Evolutionary conservation across 148 eudicot genomes (phyloP).

Genomic region (Camellia granthamiana): DNA sequence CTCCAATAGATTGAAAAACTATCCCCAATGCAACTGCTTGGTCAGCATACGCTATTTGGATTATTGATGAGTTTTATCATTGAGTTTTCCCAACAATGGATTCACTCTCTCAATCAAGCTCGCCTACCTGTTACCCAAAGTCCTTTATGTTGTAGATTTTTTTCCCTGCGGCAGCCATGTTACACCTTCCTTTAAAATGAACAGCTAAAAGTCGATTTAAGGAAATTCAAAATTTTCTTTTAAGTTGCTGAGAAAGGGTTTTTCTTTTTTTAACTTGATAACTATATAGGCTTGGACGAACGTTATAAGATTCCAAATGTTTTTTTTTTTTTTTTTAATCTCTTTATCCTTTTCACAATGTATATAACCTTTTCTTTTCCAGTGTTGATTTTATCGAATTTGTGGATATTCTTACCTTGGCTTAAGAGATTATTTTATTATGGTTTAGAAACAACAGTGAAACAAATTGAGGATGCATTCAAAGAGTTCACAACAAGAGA

Average conservation of each 20-base stretch:
- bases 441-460: conserved; percentile 58
- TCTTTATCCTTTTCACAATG: neutral
- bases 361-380: neutral
- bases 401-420: neutral
- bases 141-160: neutral
- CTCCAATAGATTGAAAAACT: neutral
- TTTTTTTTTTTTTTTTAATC: neutral
- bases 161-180: neutral
- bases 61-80: neutral
- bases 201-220: neutral
- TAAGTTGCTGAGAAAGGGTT: neutral
- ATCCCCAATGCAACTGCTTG: neutral
- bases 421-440: conserved; percentile 15
- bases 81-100: no score
- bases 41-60: neutral
- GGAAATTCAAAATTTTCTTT: neutral
- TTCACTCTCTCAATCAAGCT: no score
- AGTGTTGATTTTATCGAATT: neutral
- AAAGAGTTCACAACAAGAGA: conserved; percentile 72
- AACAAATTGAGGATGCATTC: conserved; percentile 69
- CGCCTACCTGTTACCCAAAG: no score
- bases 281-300: neutral
- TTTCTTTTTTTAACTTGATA: neutral
- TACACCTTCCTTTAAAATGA: neutral
- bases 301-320: neutral